Conservation (phyloP, 179 eudicot species). For the Spergularia azorica region DNA sequence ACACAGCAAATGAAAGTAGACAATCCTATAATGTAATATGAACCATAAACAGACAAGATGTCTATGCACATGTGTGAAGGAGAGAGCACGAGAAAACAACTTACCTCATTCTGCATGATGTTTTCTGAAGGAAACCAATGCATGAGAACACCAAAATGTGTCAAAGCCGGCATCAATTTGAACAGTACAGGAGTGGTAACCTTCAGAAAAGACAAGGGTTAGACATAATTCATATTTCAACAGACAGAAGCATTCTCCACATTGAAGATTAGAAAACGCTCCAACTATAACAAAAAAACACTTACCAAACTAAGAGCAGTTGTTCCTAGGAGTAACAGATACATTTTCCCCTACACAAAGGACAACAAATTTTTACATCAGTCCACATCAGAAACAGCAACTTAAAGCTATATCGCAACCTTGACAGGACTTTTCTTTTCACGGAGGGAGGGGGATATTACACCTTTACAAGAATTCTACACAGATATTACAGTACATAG, state of each 20-base stretch:
- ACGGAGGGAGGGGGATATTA: not conserved
- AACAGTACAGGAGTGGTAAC: slow-evolving; percentile 91
- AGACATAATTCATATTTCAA: not conserved
- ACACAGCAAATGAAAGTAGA: not conserved
- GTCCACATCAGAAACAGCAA: not conserved
- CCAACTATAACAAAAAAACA: slow-evolving; percentile 9
- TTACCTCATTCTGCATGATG: slow-evolving; percentile 65
- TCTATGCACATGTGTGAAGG: not conserved
- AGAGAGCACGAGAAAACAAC: slow-evolving; percentile 15
- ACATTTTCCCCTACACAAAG: slow-evolving; percentile 76
- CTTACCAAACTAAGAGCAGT: slow-evolving; percentile 95
- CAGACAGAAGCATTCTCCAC: slow-evolving; percentile 1
- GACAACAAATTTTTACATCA: slow-evolving; percentile 15
- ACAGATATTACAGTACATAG: not conserved
- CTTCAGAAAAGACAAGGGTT: slow-evolving; percentile 39
- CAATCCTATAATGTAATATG: not conserved
- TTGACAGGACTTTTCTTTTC: not conserved
- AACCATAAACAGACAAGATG: not conserved
- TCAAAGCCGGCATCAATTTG: slow-evolving; percentile 89
- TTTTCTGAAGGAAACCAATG: slow-evolving; percentile 91
- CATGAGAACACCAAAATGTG: slow-evolving; percentile 96
- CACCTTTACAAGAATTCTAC: not conserved
- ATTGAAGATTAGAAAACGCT: not conserved
- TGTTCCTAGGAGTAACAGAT: slow-evolving; percentile 92
- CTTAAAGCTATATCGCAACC: not conserved